Percentiles rank a stretch among this genome's conserved stretches.
Evolutionary conservation across 441 rosid genomes (phyloP).

Genomic region (Pelargonium australe): DNA sequence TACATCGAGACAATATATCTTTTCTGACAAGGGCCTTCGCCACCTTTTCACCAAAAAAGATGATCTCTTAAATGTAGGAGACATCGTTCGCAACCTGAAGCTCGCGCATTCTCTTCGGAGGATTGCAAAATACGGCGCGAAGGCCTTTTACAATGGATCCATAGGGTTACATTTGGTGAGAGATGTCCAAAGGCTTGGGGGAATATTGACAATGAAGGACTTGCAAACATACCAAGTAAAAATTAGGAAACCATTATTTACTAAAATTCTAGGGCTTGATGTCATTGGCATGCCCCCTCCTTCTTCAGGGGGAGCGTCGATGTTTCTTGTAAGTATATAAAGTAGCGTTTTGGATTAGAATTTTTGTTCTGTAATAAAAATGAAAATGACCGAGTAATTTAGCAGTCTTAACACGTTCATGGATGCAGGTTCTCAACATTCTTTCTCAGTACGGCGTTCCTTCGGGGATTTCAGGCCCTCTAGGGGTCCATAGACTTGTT

Average conservation of each 20-base stretch:
- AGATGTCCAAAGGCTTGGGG: slow-evolving; percentile 41
- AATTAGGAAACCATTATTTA: slow-evolving; percentile 30
- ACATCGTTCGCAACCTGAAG: slow-evolving; percentile 33
- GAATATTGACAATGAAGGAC: slow-evolving; percentile 44
- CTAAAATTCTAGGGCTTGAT: slow-evolving; percentile 34
- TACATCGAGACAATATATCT: slow-evolving; percentile 21
- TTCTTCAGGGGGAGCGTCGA: slow-evolving; percentile 49
- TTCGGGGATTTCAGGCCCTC: slow-evolving; percentile 32
- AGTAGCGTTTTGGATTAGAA: no score
- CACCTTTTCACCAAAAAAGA: slow-evolving; percentile 34
- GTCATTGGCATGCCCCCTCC: slow-evolving; percentile 63
- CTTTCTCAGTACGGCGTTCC: slow-evolving; percentile 42
- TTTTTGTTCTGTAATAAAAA: neutral
- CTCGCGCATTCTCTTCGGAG: slow-evolving; percentile 32
- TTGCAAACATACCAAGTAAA: slow-evolving; percentile 38
- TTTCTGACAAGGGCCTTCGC: slow-evolving; percentile 47
- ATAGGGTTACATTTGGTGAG: slow-evolving; percentile 33
- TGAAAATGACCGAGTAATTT: neutral
- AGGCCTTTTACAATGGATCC: slow-evolving; percentile 46
- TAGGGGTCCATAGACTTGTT: slow-evolving; percentile 46
- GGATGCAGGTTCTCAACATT: slow-evolving; percentile 42
- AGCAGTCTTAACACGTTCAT: neutral
- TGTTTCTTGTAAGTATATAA: slow-evolving; percentile 42
- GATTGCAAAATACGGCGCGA: slow-evolving; percentile 30
- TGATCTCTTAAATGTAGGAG: slow-evolving; percentile 31